Evolutionary conservation across 169 alveolate species (phyloP).

Genomic region (Cryptosporidium felis): DNA sequence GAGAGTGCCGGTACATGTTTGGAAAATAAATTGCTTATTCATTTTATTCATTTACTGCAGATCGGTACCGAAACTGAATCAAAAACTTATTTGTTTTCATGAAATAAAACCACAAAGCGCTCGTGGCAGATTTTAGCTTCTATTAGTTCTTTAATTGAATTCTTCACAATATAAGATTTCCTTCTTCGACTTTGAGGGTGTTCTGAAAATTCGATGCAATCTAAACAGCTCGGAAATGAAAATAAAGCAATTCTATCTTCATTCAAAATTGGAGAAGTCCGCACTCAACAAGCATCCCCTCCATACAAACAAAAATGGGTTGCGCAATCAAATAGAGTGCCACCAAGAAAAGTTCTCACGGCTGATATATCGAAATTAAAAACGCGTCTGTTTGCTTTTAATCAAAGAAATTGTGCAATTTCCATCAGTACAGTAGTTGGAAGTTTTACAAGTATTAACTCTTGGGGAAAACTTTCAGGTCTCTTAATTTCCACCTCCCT

Average conservation of each 20-base stretch:
- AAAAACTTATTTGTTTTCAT: too few relatives aligned
- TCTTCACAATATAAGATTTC: too few relatives aligned
- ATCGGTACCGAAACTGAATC: too few relatives aligned
- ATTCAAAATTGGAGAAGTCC: neutral
- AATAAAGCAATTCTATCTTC: neutral
- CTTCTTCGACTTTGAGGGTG: too few relatives aligned
- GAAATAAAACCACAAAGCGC: too few relatives aligned
- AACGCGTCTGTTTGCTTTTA: slow-evolving; percentile 54
- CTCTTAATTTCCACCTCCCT: slow-evolving; percentile 4
- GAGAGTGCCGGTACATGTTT: too few relatives aligned
- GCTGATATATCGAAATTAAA: slow-evolving; percentile 31
- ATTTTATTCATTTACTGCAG: too few relatives aligned
- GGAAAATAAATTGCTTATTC: too few relatives aligned
- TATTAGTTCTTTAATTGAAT: too few relatives aligned
- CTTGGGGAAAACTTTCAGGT: slow-evolving; percentile 61
- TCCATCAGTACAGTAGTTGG: slow-evolving; percentile 65
- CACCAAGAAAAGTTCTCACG: slow-evolving; percentile 61
- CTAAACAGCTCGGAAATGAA: slow-evolving; percentile 20
- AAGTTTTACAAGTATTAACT: slow-evolving; percentile 21
- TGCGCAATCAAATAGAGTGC: slow-evolving; percentile 38
- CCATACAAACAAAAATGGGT: slow-evolving; percentile 37
- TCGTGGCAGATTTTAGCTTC: too few relatives aligned
- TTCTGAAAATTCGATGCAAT: neutral
- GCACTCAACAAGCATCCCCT: neutral
- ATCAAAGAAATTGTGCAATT: slow-evolving; percentile 55